Percentiles rank a stretch among this genome's conserved stretches.
phyloP scores from a whole-genome alignment of 108 stramenopile species.

The Aurantiochytrium sp. region DNA sequence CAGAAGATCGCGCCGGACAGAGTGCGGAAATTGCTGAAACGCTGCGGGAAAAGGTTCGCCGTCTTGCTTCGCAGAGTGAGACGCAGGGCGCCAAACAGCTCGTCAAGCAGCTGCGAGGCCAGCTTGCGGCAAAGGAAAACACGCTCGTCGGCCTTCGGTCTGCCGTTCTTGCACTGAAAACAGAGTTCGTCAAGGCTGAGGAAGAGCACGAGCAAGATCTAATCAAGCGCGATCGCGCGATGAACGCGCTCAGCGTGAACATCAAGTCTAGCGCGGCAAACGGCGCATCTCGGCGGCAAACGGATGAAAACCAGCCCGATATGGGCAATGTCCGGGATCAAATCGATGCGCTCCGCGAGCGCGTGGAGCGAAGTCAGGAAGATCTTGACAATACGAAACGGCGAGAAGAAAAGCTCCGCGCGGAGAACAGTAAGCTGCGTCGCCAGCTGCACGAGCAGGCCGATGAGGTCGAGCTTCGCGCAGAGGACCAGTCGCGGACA shows the following conservation, averaged over 20 bases:
- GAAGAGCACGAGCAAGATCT: slow-evolving; percentile 3
- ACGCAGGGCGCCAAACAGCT: background rate
- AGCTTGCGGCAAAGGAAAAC: slow-evolving; percentile 13
- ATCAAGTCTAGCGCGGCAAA: background rate
- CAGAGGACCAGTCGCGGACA: background rate
- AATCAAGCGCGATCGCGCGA: background rate
- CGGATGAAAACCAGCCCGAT: background rate
- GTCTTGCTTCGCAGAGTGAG: background rate
- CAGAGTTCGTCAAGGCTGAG: slow-evolving; percentile 28
- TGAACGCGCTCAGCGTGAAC: background rate
- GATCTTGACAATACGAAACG: background rate
- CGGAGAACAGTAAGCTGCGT: background rate
- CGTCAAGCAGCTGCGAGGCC: slow-evolving; percentile 16
- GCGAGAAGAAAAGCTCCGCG: background rate
- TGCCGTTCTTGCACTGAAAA: slow-evolving; percentile 29
- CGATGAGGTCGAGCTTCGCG: background rate
- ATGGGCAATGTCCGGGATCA: background rate
- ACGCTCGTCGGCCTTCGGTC: slow-evolving; percentile 21
- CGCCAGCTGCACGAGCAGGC: background rate
- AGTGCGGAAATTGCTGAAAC: slow-evolving; percentile 5
- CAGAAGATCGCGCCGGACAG: background rate
- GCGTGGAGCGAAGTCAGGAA: background rate
- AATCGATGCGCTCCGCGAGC: background rate
- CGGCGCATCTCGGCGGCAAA: too few species aligned
- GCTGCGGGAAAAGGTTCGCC: background rate